These are phyloP conservation scores for Smallanthus sonchifolius DNA, from an alignment of 129 eudicot genomes.

Conservation along the genomic window DNA sequence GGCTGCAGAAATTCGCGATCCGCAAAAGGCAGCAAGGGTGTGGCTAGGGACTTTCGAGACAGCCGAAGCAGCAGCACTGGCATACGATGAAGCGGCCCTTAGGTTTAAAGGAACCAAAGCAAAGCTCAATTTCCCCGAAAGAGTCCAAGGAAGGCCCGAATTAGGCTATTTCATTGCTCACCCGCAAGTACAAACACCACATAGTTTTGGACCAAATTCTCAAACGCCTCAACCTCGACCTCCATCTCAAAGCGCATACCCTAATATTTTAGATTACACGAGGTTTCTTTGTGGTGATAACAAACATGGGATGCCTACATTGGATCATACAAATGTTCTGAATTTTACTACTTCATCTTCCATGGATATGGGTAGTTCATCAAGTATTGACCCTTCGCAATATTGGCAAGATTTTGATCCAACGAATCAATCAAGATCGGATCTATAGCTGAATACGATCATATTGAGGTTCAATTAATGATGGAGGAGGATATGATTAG, in stretches of 20 bases:
- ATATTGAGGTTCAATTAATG: not conserved
- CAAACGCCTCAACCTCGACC: constrained; percentile 4
- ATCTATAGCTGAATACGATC: not conserved
- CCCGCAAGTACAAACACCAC: constrained; percentile 11
- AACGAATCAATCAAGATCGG: constrained; percentile 23
- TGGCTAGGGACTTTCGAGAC: constrained; percentile 90
- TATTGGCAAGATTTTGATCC: constrained; percentile 39
- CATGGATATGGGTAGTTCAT: constrained; percentile 31
- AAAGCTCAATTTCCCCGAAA: constrained; percentile 77
- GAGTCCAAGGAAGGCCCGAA: constrained; percentile 53
- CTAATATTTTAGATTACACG: constrained; percentile 27
- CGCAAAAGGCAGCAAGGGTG: constrained; percentile 75
- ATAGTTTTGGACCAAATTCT: constrained; percentile 8
- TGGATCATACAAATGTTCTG: constrained; percentile 14
- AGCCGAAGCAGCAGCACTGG: constrained; percentile 79
- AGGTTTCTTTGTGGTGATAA: constrained; percentile 18
- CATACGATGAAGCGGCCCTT: constrained; percentile 83
- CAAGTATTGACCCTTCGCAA: constrained; percentile 19
- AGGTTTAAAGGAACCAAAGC: constrained; percentile 82
- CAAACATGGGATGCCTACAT: constrained; percentile 8
- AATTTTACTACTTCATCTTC: constrained; percentile 20
- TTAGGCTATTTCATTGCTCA: constrained; percentile 24
- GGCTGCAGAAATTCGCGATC: constrained; percentile 89
- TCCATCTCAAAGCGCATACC: constrained; percentile 27
- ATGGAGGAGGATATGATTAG: not conserved